These are phyloP conservation scores for Ricinus communis DNA, from an alignment of 345 rosid genomes.

Conservation along the genomic window DNA sequence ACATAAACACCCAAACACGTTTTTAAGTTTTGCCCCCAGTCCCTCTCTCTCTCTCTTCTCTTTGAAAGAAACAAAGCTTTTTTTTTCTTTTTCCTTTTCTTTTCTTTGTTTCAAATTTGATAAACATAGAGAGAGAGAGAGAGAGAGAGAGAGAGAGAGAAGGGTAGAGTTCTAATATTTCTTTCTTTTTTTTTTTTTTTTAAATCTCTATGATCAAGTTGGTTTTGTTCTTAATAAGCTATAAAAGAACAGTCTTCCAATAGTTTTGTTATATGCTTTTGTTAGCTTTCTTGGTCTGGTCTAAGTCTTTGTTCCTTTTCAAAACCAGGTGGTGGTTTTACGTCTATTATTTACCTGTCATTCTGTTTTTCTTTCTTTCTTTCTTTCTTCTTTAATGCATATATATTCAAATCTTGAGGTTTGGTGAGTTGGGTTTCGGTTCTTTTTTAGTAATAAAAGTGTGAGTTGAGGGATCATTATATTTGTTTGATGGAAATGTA, in stretches of 20 bases:
- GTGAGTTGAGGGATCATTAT: too few species aligned
- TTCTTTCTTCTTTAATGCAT: background rate
- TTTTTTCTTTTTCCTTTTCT: background rate
- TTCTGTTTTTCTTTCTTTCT: background rate
- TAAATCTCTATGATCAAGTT: too few species aligned
- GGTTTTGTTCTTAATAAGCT: too few species aligned
- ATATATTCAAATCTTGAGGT: background rate
- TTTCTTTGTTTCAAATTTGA: conserved; percentile 3
- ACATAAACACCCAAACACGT: conserved; percentile 10
- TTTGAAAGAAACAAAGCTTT: too few species aligned
- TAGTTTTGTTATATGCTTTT: too few species aligned
- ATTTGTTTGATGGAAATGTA: too few species aligned
- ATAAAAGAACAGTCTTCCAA: too few species aligned
- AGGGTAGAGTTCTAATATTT: too few species aligned
- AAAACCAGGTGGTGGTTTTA: conserved; percentile 15
- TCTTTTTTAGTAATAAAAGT: too few species aligned
- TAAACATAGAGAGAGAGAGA: background rate
- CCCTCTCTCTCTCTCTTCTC: background rate
- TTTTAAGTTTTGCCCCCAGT: background rate
- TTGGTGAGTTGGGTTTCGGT: conserved; percentile 6
- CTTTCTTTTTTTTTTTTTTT: too few species aligned
- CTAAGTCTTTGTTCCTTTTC: background rate
- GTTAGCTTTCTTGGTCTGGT: too few species aligned
- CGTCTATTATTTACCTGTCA: background rate
- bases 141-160: too few species aligned